Evolutionary conservation across 1,284 basidiomycete genomes (phyloP).

Genomic region (Sparassis latifolia): DNA sequence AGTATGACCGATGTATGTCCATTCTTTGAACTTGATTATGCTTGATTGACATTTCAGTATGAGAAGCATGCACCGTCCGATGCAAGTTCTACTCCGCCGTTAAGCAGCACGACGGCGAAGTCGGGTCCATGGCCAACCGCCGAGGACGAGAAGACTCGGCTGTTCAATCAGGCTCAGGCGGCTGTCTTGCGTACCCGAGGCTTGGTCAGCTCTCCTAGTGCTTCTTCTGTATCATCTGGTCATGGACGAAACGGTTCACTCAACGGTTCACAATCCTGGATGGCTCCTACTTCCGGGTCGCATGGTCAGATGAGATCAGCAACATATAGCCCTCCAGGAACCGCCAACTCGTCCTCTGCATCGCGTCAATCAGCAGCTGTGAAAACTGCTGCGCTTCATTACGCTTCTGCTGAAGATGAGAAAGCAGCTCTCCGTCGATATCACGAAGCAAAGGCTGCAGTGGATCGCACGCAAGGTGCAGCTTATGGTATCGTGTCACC

Average conservation of each 20-base stretch:
- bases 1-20: slow-evolving; percentile 10
- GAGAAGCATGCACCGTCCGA: not conserved
- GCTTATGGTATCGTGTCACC: slow-evolving; percentile 24
- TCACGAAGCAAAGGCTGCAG: slow-evolving; percentile 64
- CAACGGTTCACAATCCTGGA: not conserved
- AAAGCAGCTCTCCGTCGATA: slow-evolving; percentile 65
- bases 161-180: slow-evolving; percentile 64
- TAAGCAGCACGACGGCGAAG: slow-evolving; percentile 2
- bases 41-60: not conserved
- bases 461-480: slow-evolving; percentile 42
- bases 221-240: slow-evolving; percentile 25
- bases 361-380: too few relatives aligned
- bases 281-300: not conserved
- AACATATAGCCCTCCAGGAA: too few relatives aligned
- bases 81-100: slow-evolving; percentile 1
- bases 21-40: not conserved
- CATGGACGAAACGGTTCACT: slow-evolving; percentile 12
- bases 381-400: slow-evolving; percentile 4
- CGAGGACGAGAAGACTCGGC: slow-evolving; percentile 63
- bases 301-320: too few relatives aligned
- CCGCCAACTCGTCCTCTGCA: too few relatives aligned
- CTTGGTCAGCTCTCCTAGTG: slow-evolving; percentile 3
- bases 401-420: slow-evolving; percentile 42
- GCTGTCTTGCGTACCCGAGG: slow-evolving; percentile 30
- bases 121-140: slow-evolving; percentile 48